phyloP scores from a whole-genome alignment of 495 filamentous ascomycete species.

The Penicillium nucicola region DNA sequence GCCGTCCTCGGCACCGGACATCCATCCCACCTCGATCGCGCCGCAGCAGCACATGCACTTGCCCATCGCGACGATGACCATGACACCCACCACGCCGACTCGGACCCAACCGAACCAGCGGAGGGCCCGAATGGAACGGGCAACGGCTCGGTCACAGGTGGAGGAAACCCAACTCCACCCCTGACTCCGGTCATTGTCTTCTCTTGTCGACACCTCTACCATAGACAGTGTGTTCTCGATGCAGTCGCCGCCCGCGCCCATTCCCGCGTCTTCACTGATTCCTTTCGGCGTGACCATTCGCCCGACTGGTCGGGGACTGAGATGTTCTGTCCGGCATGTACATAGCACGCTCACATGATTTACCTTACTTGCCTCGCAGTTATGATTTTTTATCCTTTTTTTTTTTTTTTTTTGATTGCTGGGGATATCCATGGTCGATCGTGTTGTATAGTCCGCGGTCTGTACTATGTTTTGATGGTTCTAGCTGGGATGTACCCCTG shows the following conservation, averaged over 20 bases:
- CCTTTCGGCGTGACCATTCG: slow-evolving; percentile 21
- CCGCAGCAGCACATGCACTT: slow-evolving; percentile 12
- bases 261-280: slow-evolving; percentile 8
- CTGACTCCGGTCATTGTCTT: slow-evolving; percentile 46
- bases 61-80: slow-evolving; percentile 8
- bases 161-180: background rate
- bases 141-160: background rate
- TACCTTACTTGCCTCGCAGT: slow-evolving; percentile 16
- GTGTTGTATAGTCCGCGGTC: no score
- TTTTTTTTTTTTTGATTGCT: background rate
- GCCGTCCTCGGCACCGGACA: slow-evolving; percentile 25
- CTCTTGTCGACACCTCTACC: slow-evolving; percentile 54
- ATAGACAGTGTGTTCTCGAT: slow-evolving; percentile 45
- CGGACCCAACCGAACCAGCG: slow-evolving; percentile 9
- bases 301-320: slow-evolving; percentile 31
- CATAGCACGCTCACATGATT: slow-evolving; percentile 15
- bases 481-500: no score
- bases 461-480: no score
- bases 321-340: slow-evolving; percentile 40
- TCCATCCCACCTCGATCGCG: slow-evolving; percentile 6
- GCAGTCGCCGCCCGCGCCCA: slow-evolving; percentile 13
- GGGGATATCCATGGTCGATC: no score
- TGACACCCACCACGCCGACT: slow-evolving; percentile 11
- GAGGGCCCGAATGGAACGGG: background rate
- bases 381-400: background rate